Percentiles rank a stretch among this genome's conserved stretches.
Evolutionary conservation across 1,139 yeast genomes (phyloP).

Genomic region (Zygosaccharomyces sapae): DNA sequence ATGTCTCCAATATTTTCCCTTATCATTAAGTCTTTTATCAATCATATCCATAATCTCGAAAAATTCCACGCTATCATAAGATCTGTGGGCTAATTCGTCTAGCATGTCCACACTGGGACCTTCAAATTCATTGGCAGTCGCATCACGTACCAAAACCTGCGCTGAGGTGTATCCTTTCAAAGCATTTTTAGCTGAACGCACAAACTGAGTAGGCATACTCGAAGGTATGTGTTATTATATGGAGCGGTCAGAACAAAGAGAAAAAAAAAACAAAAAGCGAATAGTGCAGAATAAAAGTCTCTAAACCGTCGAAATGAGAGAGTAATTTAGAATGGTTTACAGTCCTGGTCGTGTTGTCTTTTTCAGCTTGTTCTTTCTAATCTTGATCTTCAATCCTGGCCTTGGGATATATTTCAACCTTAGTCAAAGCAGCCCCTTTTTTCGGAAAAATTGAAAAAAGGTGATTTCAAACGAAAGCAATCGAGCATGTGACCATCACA

Average conservation of each 20-base stretch:
- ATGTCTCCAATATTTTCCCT: slow-evolving; percentile 98
- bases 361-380: background rate
- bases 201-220: slow-evolving; percentile 67
- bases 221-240: background rate
- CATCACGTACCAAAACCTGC: slow-evolving; percentile 85
- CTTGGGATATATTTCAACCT: slow-evolving; percentile 2
- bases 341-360: background rate
- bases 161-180: slow-evolving; percentile 87
- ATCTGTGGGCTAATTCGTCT: slow-evolving; percentile 76
- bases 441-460: background rate
- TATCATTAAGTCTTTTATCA: slow-evolving; percentile 88
- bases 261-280: background rate
- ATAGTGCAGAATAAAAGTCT: background rate
- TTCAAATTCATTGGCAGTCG: slow-evolving; percentile 84
- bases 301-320: background rate
- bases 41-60: slow-evolving; percentile 94
- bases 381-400: background rate
- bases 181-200: slow-evolving; percentile 86
- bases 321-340: background rate
- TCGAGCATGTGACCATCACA: too few species aligned
- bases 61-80: slow-evolving; percentile 72
- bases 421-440: slow-evolving; percentile 10
- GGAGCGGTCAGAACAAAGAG: background rate
- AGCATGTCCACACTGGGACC: slow-evolving; percentile 81
- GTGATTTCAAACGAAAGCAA: background rate